phyloP scores from a whole-genome alignment of 768 basidiomycete genomes.

The Leccinum fibrillosum region DNA sequence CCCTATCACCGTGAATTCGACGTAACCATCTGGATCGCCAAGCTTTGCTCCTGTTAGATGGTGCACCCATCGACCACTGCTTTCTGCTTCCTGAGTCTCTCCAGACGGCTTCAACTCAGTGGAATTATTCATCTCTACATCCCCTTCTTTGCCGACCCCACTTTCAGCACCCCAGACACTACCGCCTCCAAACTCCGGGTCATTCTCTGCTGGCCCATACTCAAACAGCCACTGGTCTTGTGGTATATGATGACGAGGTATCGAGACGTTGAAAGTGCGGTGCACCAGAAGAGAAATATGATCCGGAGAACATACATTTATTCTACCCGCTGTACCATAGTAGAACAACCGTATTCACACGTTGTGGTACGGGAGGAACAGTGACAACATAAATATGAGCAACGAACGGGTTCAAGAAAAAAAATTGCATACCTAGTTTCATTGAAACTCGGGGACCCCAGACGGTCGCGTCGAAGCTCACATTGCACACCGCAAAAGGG shows the following conservation, averaged over 20 bases:
- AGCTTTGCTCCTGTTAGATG: constrained; percentile 63
- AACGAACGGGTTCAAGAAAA: neutral
- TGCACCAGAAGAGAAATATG: constrained; percentile 89
- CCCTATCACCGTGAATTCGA: constrained; percentile 91
- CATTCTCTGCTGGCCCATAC: constrained; percentile 78
- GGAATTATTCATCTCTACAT: constrained; percentile 13
- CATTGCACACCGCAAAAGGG: constrained; percentile 74
- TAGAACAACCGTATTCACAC: neutral
- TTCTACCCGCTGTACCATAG: constrained; percentile 62
- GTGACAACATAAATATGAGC: neutral
- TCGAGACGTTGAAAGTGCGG: constrained; percentile 92
- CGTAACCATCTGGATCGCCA: constrained; percentile 61
- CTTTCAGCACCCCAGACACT: constrained; percentile 23
- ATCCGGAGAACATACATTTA: constrained; percentile 88
- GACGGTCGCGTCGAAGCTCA: constrained; percentile 79
- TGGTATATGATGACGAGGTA: constrained; percentile 89
- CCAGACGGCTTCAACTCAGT: neutral
- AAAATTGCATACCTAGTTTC: constrained; percentile 58
- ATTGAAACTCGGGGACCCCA: constrained; percentile 87
- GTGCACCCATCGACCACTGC: constrained; percentile 78
- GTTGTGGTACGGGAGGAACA: neutral
- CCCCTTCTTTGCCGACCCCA: neutral
- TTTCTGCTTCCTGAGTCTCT: constrained; percentile 36
- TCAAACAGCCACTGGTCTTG: constrained; percentile 80
- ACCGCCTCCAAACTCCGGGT: constrained; percentile 61